Percentiles rank a stretch among this genome's conserved stretches.
These are phyloP conservation scores for Taiwanofungus camphoratus DNA, from an alignment of 1,284 basidiomycete genomes.

Conservation along the genomic window DNA sequence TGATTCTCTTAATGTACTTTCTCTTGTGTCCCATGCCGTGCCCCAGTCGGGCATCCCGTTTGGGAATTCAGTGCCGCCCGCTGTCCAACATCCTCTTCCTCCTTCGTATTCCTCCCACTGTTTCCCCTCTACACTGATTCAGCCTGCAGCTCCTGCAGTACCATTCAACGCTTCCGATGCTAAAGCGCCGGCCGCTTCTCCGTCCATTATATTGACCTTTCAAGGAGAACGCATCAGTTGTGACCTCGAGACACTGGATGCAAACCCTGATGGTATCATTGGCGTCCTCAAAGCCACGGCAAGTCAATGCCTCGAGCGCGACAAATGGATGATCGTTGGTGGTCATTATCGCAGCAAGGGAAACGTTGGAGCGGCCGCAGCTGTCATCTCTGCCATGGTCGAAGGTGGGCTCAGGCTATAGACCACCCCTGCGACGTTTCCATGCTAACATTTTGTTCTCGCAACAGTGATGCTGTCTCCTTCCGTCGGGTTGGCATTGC, in stretches of 20 bases:
- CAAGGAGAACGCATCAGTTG: slow-evolving; percentile 24
- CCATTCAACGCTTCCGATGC: too few relatives aligned
- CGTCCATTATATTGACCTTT: slow-evolving; percentile 9
- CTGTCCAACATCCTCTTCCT: not conserved
- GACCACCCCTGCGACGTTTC: not conserved
- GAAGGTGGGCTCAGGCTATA: slow-evolving; percentile 31
- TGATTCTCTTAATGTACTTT: too few relatives aligned
- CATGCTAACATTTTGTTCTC: too few relatives aligned
- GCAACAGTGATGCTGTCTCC: slow-evolving; percentile 30
- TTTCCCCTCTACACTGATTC: not conserved
- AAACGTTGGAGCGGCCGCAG: slow-evolving; percentile 39
- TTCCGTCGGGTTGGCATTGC: slow-evolving; percentile 29
- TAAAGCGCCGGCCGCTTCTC: not conserved
- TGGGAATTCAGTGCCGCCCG: too few relatives aligned
- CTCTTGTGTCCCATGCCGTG: too few relatives aligned
- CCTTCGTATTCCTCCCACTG: not conserved
- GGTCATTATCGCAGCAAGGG: slow-evolving; percentile 45
- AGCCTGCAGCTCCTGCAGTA: too few relatives aligned
- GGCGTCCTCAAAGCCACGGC: slow-evolving; percentile 36
- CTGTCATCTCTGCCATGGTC: slow-evolving; percentile 41
- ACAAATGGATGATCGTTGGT: slow-evolving; percentile 50
- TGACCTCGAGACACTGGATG: slow-evolving; percentile 37
- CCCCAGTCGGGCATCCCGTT: too few relatives aligned
- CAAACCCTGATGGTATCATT: slow-evolving; percentile 40
- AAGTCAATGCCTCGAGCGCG: slow-evolving; percentile 33